Base-by-base conservation (phyloP, 352 stramenopile genomes). In the Aphanomyces cochlioides region DNA sequence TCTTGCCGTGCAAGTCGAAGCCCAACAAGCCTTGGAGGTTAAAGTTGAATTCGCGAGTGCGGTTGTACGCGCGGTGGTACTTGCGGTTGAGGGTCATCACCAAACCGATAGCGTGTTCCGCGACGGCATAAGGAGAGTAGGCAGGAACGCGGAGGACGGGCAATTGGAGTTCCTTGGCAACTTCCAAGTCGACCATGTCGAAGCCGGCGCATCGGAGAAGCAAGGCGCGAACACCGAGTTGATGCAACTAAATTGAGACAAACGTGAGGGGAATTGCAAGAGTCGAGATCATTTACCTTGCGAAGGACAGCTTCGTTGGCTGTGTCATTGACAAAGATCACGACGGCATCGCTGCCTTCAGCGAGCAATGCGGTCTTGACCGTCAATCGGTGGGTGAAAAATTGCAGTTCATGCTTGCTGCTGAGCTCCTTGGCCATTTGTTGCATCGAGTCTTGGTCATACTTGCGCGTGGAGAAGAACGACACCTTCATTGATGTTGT, bases 251-350 rank as follows among this genome's bases (percentile, higher is more conserved):
- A 10, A 70, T 4, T 1, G 45, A 41, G 1, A 48, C 4, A 47
- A 17, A 13, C 57, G 19, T 69, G 21, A 3, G 10, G n/a, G 36
- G 39, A 47, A 65, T 12, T 48, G 8, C 36, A 10, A 47, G 8
- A 12, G 10, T 48, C 10, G 36, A 65, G 7, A 12, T 12, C 12
- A 65, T 61, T 36, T 45, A 84, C 73, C 71, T 81, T 78, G 63
- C 84, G 80, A 6, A 95, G 76, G 34, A 80, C 75, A 3, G 73
- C 76, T 17, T 75, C 81, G 64, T 93, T 78, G 4, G 87, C 86
- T 5, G 78, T 79, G 73, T 96, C 89, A 69, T 95, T 96, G 53
- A 96, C 89, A 70, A 95, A 96, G 61, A 93, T 88, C 43, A 87
- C 81, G 36, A 90, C 83, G 47, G 54, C 82, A 53, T 93, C 84